Conservation (phyloP, 1,284 basidiomycete species). For the Ceratobasidium sp. region DNA sequence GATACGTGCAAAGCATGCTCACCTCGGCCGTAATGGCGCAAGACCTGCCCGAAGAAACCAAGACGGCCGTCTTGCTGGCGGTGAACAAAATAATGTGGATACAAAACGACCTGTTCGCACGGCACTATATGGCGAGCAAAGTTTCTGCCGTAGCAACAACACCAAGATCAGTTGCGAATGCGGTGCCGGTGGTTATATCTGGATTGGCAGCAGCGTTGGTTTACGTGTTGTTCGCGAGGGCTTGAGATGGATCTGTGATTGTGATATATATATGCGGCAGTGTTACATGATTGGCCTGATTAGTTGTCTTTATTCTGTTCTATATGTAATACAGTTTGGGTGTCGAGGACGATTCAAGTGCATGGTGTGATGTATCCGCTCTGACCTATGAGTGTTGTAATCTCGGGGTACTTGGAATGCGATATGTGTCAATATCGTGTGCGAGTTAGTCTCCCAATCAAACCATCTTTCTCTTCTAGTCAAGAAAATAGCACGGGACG, state of each 20-base stretch:
- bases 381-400: too few relatives aligned
- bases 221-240: not conserved
- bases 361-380: too few relatives aligned
- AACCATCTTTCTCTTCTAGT: too few relatives aligned
- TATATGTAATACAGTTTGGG: too few relatives aligned
- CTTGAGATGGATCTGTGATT: not conserved
- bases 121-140: slow-evolving; percentile 43
- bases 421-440: too few relatives aligned
- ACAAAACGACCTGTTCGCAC: slow-evolving; percentile 47
- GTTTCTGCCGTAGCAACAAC: not conserved
- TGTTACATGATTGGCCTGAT: not conserved
- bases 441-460: too few relatives aligned
- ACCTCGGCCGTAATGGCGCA: slow-evolving; percentile 37
- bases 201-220: not conserved
- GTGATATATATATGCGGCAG: not conserved
- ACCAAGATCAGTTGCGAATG: not conserved
- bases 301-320: not conserved
- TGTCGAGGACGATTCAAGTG: too few relatives aligned
- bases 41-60: slow-evolving; percentile 39
- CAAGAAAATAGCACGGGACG: too few relatives aligned
- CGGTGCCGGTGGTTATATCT: not conserved
- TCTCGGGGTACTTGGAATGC: too few relatives aligned
- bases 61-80: slow-evolving; percentile 37
- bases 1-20: slow-evolving; percentile 40
- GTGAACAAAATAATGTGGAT: slow-evolving; percentile 48